A percentile compares a stretch with the other conserved stretches of the same genome.
Conservation (phyloP, 1,284 basidiomycete genomes). For the Pholiota adiposa region DNA sequence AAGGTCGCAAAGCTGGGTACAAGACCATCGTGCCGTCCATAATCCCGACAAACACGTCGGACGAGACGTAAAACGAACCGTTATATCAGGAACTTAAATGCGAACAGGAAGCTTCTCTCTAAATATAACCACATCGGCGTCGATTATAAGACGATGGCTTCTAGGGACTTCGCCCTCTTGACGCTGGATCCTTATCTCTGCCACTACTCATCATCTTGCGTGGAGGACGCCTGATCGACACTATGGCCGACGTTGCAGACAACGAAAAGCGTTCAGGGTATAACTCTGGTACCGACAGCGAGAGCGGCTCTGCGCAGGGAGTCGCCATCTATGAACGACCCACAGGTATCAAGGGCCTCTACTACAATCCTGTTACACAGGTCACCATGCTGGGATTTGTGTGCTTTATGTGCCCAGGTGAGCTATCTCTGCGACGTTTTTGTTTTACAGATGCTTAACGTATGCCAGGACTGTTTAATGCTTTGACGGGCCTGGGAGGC, state of each 20-base stretch:
- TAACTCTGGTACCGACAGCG: slow-evolving; percentile 23
- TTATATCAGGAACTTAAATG: not conserved
- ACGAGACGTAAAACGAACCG: slow-evolving; percentile 1
- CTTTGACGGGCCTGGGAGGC: slow-evolving; percentile 69
- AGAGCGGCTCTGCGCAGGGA: slow-evolving; percentile 19
- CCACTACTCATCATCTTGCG: not conserved
- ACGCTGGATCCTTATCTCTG: not conserved
- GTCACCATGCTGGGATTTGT: slow-evolving; percentile 62
- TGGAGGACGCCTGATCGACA: slow-evolving; percentile 1
- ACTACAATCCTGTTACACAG: slow-evolving; percentile 53
- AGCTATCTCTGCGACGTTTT: slow-evolving; percentile 9
- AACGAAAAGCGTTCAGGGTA: slow-evolving; percentile 18
- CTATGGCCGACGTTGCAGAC: slow-evolving; percentile 12
- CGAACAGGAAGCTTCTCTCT: not conserved
- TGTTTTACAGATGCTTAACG: not conserved
- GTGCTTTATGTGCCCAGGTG: slow-evolving; percentile 68
- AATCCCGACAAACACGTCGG: not conserved
- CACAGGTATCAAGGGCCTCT: slow-evolving; percentile 30
- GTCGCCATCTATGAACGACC: slow-evolving; percentile 23
- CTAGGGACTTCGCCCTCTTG: not conserved
- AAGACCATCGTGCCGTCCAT: not conserved
- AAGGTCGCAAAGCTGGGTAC: not conserved
- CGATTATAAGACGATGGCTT: not conserved
- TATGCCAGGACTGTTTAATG: slow-evolving; percentile 49
- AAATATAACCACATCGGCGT: not conserved